Base-by-base conservation (phyloP, 768 basidiomycete genomes). In the Pisolithus orientalis region DNA sequence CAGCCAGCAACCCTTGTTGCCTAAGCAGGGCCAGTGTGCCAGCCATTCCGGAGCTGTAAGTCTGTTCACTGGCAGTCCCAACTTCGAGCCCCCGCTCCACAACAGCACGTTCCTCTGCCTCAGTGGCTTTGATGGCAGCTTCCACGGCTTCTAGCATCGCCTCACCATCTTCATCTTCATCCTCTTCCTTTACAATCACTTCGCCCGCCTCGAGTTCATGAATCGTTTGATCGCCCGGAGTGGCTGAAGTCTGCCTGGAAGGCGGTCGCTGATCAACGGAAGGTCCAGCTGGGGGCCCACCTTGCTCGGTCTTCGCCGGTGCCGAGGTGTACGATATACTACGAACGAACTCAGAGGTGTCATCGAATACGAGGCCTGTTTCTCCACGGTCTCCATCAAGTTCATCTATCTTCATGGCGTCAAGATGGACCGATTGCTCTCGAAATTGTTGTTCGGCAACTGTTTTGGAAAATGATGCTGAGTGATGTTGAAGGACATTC, bases 321-420 rank as follows among this genome's bases (percentile, higher is more conserved):
- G 78, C 66, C 0, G 85, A 83, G 57, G 83, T 80, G 56, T 82
- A 83, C 2, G 83, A 82, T 44, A 91, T 89, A 14, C 84, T 84
- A 16, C 94, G 84, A 39, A 98, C 90, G 58, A 99, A 99, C 66
- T 97, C 95, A 1, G 93, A 92, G 0, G 95, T 98, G 59, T 97
- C 94, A 63, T 98, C 94, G 56, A 99, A 93, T 0, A 87, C 89
- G 31, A 97, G 74, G 21, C 87, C 87, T 13, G 59, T 54, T 29
- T 60, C 53, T 9, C 51, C 47, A 17, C 68, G 73, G 16, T 70
- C 68, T 2, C 69, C 75, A 24, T 75, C 79, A 5, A 60, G 72
- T 34, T 73, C 77, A 59, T 79, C 80, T 13, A 73, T 67, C 43
- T 80, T 77, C 53, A 79, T 69, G 6, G 63, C 62, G 27, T 67